phyloP scores from a whole-genome alignment of 768 basidiomycete genomes.

The Naganishia randhawae region DNA sequence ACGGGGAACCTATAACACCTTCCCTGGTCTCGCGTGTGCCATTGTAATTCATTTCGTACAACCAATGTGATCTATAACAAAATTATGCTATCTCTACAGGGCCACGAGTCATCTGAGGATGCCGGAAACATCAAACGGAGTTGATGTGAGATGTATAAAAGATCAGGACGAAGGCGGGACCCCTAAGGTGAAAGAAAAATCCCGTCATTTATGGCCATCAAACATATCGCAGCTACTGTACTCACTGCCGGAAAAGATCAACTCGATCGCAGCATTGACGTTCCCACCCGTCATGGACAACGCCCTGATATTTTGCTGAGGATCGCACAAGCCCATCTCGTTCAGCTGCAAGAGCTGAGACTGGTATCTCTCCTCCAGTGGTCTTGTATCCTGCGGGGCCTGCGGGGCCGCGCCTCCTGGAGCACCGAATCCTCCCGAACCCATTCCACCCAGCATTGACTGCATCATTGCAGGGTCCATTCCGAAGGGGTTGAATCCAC shows the following conservation, averaged over 20 bases:
- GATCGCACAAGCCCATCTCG: conserved; percentile 84
- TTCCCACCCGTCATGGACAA: conserved; percentile 88
- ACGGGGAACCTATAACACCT: background rate
- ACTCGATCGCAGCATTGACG: conserved; percentile 86
- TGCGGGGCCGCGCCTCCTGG: conserved; percentile 37
- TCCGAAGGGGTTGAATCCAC: conserved; percentile 34
- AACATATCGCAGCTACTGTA: background rate
- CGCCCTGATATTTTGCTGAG: conserved; percentile 82
- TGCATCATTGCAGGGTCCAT: conserved; percentile 56
- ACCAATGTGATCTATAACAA: conserved; percentile 5
- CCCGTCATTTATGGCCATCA: background rate
- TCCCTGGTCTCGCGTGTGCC: background rate
- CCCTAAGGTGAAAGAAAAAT: background rate
- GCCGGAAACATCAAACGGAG: too few species aligned
- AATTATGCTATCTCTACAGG: background rate
- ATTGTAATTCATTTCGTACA: conserved; percentile 8
- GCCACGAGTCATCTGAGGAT: background rate
- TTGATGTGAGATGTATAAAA: too few species aligned
- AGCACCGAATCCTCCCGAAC: conserved; percentile 46
- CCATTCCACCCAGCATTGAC: conserved; percentile 48
- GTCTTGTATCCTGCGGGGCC: conserved; percentile 60
- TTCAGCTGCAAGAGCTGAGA: conserved; percentile 64
- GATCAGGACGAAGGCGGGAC: conserved; percentile 13
- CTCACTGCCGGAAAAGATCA: conserved; percentile 79
- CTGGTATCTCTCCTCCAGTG: conserved; percentile 89